phyloP scores from a whole-genome alignment of 176 grass and related monocot species.

The Aegilops sharonensis region DNA sequence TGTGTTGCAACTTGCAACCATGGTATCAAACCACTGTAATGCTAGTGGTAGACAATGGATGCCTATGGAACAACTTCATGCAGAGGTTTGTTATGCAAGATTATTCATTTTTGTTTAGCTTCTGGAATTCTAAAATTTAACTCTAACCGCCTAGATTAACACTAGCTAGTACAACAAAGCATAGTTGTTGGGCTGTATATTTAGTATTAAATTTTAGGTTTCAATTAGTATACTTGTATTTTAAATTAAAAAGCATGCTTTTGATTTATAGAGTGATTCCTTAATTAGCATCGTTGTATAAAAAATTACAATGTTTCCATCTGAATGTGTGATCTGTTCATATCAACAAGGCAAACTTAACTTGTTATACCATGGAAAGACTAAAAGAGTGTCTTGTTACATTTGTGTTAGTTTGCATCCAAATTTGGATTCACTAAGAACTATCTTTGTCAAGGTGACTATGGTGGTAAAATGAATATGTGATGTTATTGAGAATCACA shows the following conservation, averaged over 20 bases:
- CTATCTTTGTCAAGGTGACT: neutral
- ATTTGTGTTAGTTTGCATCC: neutral
- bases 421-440: neutral
- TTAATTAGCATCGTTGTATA: neutral
- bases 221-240: neutral
- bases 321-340: neutral
- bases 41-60: conserved; percentile 36
- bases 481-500: neutral
- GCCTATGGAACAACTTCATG: conserved; percentile 47
- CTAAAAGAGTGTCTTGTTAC: neutral
- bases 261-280: neutral
- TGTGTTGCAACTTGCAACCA: conserved; percentile 43
- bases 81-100: conserved; percentile 48
- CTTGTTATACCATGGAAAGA: neutral
- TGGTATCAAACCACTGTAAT: conserved; percentile 37
- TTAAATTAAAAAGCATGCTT: neutral
- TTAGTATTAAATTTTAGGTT: neutral
- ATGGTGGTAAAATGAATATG: neutral
- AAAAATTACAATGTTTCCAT: neutral
- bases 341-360: neutral
- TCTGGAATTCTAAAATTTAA: neutral
- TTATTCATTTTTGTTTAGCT: neutral
- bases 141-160: neutral
- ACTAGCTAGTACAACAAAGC: neutral
- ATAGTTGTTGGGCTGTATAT: conserved; percentile 8